Evolutionary conservation across 805 yeast genomes (phyloP).

Genomic region (Hanseniaspora thailandica): DNA sequence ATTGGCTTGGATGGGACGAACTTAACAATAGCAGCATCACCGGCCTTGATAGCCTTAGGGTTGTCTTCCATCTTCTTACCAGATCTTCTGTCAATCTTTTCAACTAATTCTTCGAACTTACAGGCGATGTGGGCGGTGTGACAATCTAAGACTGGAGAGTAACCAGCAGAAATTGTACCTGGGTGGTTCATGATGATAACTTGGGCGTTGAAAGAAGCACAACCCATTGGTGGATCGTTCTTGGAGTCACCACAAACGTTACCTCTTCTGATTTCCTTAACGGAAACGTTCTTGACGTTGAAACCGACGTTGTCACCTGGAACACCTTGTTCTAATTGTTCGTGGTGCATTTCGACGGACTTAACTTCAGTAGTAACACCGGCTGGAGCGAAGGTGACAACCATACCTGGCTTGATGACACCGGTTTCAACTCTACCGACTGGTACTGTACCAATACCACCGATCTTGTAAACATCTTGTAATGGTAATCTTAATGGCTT

Average conservation of each 20-base stretch:
- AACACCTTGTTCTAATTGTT: constrained; percentile 61
- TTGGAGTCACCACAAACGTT: constrained; percentile 85
- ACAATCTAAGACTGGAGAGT: constrained; percentile 84
- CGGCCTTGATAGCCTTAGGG: constrained; percentile 90
- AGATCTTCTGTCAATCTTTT: constrained; percentile 85
- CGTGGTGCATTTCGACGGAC: constrained; percentile 84
- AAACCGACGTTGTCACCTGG: constrained; percentile 90
- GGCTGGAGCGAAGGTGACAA: constrained; percentile 80
- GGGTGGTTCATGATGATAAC: constrained; percentile 84
- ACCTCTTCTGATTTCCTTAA: constrained; percentile 84
- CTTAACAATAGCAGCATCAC: constrained; percentile 90
- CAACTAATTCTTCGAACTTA: constrained; percentile 65
- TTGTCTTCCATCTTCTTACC: constrained; percentile 81
- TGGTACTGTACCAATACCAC: constrained; percentile 87
- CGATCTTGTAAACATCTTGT: constrained; percentile 87
- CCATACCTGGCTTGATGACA: constrained; percentile 82
- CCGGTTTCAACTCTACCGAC: constrained; percentile 93
- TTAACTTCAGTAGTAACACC: constrained; percentile 83
- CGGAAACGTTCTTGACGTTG: constrained; percentile 85
- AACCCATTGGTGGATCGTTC: constrained; percentile 76
- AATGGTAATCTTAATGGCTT: constrained; percentile 83
- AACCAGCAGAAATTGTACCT: constrained; percentile 83
- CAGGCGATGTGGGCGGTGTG: constrained; percentile 92
- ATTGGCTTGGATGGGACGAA: constrained; percentile 82
- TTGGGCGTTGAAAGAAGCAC: constrained; percentile 74